Percentiles rank a stretch among this genome's conserved stretches.
phyloP scores from a whole-genome alignment of 2,329 filamentous ascomycete species.

The Alternaria conjuncta region DNA sequence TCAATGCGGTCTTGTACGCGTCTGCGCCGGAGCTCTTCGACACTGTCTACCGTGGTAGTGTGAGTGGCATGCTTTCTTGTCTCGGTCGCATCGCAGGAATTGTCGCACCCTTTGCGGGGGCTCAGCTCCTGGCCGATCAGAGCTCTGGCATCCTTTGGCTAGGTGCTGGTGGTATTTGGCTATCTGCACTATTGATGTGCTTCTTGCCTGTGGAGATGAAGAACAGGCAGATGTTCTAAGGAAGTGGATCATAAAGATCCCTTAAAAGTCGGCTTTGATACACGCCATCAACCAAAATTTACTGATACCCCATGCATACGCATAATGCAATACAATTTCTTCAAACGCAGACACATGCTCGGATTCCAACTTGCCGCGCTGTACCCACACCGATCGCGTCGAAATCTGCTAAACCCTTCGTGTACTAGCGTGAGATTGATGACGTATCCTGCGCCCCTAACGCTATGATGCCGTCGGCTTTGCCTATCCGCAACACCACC shows the following conservation, averaged over 20 bases:
- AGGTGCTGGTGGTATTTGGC: slow-evolving; percentile 39
- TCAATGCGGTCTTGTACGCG: slow-evolving; percentile 39
- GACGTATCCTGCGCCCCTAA: neutral
- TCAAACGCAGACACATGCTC: neutral
- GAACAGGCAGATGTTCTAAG: slow-evolving; percentile 39
- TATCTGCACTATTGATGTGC: slow-evolving; percentile 36
- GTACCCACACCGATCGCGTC: neutral
- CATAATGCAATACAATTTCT: neutral
- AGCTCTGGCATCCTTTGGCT: slow-evolving; percentile 40
- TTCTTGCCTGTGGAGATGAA: slow-evolving; percentile 41
- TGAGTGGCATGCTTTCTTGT: slow-evolving; percentile 39
- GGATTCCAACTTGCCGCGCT: neutral
- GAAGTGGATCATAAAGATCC: neutral
- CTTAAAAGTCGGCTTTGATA: neutral
- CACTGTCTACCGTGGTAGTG: slow-evolving; percentile 37
- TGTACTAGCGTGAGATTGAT: neutral
- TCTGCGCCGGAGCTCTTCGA: slow-evolving; percentile 40
- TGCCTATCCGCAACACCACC: neutral
- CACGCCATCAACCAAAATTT: neutral
- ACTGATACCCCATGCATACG: neutral
- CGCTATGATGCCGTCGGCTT: neutral
- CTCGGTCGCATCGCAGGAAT: slow-evolving; percentile 37
- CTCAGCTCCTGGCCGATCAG: slow-evolving; percentile 24
- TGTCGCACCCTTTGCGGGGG: slow-evolving; percentile 37
- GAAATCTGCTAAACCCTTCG: neutral